phyloP scores from a whole-genome alignment of 2,329 filamentous ascomycete species.

The Fusarium globosum region DNA sequence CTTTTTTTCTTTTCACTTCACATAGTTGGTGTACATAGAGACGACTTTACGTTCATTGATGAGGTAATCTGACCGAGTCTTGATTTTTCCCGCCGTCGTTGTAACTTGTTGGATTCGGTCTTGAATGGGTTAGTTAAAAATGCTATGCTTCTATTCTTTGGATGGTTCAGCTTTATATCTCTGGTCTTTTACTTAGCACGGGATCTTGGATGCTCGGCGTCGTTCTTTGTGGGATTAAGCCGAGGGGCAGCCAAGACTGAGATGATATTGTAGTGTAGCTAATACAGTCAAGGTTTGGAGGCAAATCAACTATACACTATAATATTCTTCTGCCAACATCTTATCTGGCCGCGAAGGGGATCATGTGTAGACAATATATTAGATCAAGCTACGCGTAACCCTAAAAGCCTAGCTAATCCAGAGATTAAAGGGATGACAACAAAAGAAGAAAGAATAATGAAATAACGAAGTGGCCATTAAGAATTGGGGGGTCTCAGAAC shows the following conservation, averaged over 20 bases:
- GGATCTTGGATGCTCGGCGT: neutral
- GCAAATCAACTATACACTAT: too few relatives aligned
- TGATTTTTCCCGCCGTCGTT: neutral
- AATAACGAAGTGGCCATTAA: neutral
- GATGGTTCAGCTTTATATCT: neutral
- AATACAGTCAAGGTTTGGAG: neutral
- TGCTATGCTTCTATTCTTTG: neutral
- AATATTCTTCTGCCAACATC: neutral
- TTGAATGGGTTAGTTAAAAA: neutral
- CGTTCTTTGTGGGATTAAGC: neutral
- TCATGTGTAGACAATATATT: neutral
- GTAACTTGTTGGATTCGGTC: neutral
- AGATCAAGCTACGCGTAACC: neutral
- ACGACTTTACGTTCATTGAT: conserved; percentile 7
- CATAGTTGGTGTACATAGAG: conserved; percentile 20
- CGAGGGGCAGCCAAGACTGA: too few relatives aligned
- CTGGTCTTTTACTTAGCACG: neutral
- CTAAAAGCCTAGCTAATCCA: neutral
- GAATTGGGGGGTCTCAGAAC: neutral
- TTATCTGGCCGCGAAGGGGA: neutral
- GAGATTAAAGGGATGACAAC: neutral
- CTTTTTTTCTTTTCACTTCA: neutral
- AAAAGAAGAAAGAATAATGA: neutral
- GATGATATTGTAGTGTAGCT: neutral
- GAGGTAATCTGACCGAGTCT: neutral